Evolutionary conservation across 2,329 filamentous ascomycete genomes (phyloP).

Genomic region (Seiridium cupressi): DNA sequence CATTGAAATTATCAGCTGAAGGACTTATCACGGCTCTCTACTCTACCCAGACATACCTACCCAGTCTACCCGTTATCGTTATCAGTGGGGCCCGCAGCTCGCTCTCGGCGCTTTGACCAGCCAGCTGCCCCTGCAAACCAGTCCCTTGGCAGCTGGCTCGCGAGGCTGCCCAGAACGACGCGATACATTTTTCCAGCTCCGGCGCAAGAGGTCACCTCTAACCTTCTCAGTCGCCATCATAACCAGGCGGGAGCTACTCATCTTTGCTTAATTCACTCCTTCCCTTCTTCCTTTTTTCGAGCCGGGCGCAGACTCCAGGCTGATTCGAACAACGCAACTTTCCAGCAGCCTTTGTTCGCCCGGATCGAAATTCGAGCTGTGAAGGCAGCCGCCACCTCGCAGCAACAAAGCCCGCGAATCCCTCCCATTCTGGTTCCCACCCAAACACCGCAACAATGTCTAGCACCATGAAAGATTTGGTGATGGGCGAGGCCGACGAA

Average conservation of each 20-base stretch:
- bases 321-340: background rate
- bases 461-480: slow-evolving; percentile 68
- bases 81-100: no score
- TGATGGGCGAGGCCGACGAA: slow-evolving; percentile 82
- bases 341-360: background rate
- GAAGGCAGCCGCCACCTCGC: background rate
- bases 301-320: background rate
- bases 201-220: background rate
- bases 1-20: no score
- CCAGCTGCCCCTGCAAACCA: background rate
- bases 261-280: background rate
- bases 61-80: no score
- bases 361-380: background rate
- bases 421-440: background rate
- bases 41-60: no score
- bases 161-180: slow-evolving; percentile 8
- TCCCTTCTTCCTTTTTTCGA: background rate
- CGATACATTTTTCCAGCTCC: slow-evolving; percentile 10
- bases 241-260: background rate
- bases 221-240: background rate
- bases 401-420: background rate
- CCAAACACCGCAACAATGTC: slow-evolving; percentile 49
- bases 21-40: no score
- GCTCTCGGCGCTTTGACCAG: slow-evolving; percentile 3
- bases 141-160: background rate